Conservation (phyloP, 163 green algal genomes). For the Scenedesmus sp. region DNA sequence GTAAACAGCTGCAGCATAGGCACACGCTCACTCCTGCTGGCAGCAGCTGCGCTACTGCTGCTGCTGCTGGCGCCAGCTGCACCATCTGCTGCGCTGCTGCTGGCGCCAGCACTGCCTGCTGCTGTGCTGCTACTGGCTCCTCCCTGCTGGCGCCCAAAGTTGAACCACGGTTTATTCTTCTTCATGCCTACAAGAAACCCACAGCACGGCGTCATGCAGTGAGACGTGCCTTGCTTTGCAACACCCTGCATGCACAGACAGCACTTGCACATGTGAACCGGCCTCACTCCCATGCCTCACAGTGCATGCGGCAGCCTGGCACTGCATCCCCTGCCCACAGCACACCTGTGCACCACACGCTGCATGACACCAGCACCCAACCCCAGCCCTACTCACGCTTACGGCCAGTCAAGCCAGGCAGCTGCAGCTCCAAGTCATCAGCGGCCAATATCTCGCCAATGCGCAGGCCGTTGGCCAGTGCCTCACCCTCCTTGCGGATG, state of each 20-base stretch:
- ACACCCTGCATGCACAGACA: not conserved
- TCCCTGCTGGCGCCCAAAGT: conserved; percentile 32
- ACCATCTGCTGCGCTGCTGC: conserved; percentile 31
- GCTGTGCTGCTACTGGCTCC: conserved; percentile 14
- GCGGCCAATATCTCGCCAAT: conserved; percentile 49
- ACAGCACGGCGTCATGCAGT: not conserved
- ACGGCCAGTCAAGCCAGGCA: conserved; percentile 21
- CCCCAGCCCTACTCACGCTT: not conserved
- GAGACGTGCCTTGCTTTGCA: not conserved
- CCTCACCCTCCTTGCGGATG: conserved; percentile 44
- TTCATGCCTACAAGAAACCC: not conserved
- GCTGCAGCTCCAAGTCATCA: conserved; percentile 45
- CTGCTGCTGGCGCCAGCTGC: not conserved
- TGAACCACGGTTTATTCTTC: conserved; percentile 51
- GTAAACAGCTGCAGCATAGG: conserved; percentile 17
- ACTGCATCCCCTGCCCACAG: not conserved
- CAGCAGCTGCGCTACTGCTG: not conserved
- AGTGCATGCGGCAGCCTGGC: too few species aligned
- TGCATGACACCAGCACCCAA: not conserved
- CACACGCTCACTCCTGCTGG: conserved; percentile 5
- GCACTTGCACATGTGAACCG: too few species aligned
- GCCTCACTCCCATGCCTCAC: too few species aligned
- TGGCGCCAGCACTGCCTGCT: conserved; percentile 16
- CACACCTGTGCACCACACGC: too few species aligned
- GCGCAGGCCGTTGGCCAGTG: conserved; percentile 43